Evolutionary conservation across 2,329 filamentous ascomycete genomes (phyloP), one percentile per base, ranked within the genome.

Genomic region (Aspergillus arachidicola): DNA sequence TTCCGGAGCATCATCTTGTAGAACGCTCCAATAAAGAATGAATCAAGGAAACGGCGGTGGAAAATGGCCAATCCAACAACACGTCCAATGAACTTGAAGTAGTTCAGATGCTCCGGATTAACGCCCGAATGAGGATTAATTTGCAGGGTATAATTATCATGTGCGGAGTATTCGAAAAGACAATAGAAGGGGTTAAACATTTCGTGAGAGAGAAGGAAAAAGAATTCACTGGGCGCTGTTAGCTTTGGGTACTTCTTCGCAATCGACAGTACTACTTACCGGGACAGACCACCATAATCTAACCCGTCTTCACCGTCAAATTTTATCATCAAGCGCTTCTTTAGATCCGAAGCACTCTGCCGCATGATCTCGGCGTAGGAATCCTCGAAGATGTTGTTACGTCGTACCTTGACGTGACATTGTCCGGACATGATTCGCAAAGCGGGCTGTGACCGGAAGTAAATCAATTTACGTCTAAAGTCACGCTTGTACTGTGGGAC

Each of bases 121-220:
- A 99, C 98, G 68, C 95, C 95, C 23, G 95, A 99, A 80, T 99
- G 95, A 53, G 95, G 95, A 82, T 99, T 99, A 84, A 99, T 99
- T 81, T 99, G 95, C 60, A 99, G 90, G 34, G 95, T 99, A 82
- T 99, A 99, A 83, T 99, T 99, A 87, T 99, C 95, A 84, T 99
- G 95, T 45, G 95, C 95, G 30, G 95, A 98, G 80, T 99, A 99
- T 82, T 99, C 95, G 84, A 99, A 99, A 59, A 99, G 85, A 78
- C 95, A 99, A 83, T 99, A 99, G 82, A 99, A 99, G 36, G 95
- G 95, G 79, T 99, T 99, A 84, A 99, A 99, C 95, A 99, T 99
- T 83, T 99, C 95, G 81, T 99, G 95, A 19, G 94, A 98, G 60
- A 99, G 87, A 46, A 99, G 84, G 88, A 99, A 99, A 85, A 99